These are phyloP conservation scores for Flaveria ramosissima DNA, from an alignment of 129 eudicot genomes.

Conservation along the genomic window DNA sequence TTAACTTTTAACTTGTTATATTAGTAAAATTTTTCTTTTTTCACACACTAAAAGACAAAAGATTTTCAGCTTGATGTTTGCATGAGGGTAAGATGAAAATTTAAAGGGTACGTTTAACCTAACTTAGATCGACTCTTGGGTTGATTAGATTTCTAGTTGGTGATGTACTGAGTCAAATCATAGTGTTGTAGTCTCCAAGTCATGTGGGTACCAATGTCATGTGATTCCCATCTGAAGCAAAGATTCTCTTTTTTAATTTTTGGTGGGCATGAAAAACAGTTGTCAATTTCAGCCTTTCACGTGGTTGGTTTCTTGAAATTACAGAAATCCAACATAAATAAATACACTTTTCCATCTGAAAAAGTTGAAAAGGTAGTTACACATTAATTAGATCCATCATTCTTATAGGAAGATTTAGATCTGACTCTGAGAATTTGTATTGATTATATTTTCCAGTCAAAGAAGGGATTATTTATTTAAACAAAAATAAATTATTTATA, in stretches of 20 bases:
- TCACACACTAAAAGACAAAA: too few relatives aligned
- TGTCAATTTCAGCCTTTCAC: slow-evolving; percentile 42
- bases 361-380: background rate
- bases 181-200: slow-evolving; percentile 36
- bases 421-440: background rate
- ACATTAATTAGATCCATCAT: background rate
- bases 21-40: too few relatives aligned
- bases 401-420: slow-evolving; percentile 10
- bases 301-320: slow-evolving; percentile 36
- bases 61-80: too few relatives aligned
- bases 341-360: background rate
- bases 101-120: too few relatives aligned
- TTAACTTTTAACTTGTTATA: too few relatives aligned
- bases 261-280: slow-evolving; percentile 35
- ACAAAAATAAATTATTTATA: background rate
- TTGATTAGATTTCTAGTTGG: slow-evolving; percentile 33
- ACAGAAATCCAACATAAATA: slow-evolving; percentile 29
- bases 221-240: slow-evolving; percentile 40
- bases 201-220: slow-evolving; percentile 39
- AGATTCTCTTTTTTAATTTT: slow-evolving; percentile 19
- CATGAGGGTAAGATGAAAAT: too few relatives aligned
- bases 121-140: background rate
- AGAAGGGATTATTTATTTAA: background rate
- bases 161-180: slow-evolving; percentile 26
- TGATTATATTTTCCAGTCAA: background rate